Base-by-base conservation (phyloP, 306 rosid species). In the Phaseolus lunatus region DNA sequence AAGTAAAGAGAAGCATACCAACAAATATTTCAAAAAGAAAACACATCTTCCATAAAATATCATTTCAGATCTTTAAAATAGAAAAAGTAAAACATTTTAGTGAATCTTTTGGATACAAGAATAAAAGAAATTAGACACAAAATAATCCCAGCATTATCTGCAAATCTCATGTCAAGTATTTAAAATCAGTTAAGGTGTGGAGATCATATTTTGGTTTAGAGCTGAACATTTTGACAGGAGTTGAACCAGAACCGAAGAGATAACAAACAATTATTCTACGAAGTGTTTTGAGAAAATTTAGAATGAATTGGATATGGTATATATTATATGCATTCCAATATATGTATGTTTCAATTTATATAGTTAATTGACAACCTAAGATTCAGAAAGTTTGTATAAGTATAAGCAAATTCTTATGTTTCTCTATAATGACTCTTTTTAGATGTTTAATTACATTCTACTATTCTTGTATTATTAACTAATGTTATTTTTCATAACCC, bases 171-270 rank as follows among this genome's bases (percentile, higher is more conserved):
- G 33, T 56, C 63, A 19, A 5, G 33, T 29, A 29, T 29, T 56
- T 20, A 3, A 22, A 22, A 29, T 29, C 4, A 29, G 2, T 3
- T 29, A 20, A 39, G n/a, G 15, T 24, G 54, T 15, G 35, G 6
- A 70, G 50, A 71, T 72, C 20, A 53, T 35, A 37, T 35, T 57
- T 57, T 16, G 22, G 56, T 57, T 73, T 73, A 9, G 41, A 16
- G 54, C n/a, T 15, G 54, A 9, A 73, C 63, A 58, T 11, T 56
- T 73, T 13, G 6, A 57, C 31, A 3, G 57, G 12, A 18, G 26
- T 72, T 56, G 53, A 72, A 56, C 37, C 2, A 39, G 47, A n/a
- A 29, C 7, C 24, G 15, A 6, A 37, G 24, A 39, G 2, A 22
- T 23, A 6, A 29, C 33, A 29, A 29, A 39, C 9, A 12, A 70